A percentile compares a stretch with the other conserved stretches of the same genome.
Conservation (phyloP, 108 stramenopile genomes). For the Cyclotella distinguenda region DNA sequence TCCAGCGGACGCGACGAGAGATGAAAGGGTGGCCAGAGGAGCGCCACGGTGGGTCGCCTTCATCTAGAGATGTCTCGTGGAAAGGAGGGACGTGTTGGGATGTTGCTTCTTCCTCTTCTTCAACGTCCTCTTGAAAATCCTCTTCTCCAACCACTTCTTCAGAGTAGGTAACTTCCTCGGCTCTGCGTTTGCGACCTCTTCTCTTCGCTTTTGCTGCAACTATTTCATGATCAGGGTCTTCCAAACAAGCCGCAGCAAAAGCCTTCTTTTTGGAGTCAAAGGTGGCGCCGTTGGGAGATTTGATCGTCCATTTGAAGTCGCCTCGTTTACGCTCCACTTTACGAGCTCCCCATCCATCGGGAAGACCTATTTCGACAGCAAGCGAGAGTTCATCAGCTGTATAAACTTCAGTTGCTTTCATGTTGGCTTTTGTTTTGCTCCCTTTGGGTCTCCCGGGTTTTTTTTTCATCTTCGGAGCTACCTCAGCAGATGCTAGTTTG, state of each 20-base stretch:
- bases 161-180: slow-evolving; percentile 5
- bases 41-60: slow-evolving; percentile 86
- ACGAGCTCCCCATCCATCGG: slow-evolving; percentile 55
- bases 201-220: background rate
- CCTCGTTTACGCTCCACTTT: slow-evolving; percentile 20
- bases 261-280: slow-evolving; percentile 72
- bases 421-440: slow-evolving; percentile 15
- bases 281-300: slow-evolving; percentile 44
- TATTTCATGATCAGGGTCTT: background rate
- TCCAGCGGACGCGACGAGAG: slow-evolving; percentile 51
- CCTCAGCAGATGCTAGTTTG: background rate
- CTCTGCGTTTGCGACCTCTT: slow-evolving; percentile 3
- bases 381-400: slow-evolving; percentile 42
- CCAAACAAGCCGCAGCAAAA: slow-evolving; percentile 23
- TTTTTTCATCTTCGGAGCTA: slow-evolving; percentile 16
- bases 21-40: slow-evolving; percentile 60
- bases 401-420: slow-evolving; percentile 4
- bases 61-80: slow-evolving; percentile 27
- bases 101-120: slow-evolving; percentile 18
- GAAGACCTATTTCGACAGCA: slow-evolving; percentile 48
- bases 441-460: slow-evolving; percentile 27
- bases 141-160: slow-evolving; percentile 31
- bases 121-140: slow-evolving; percentile 7
- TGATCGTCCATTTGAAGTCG: slow-evolving; percentile 45
- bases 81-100: background rate